phyloP scores from a whole-genome alignment of 2,329 filamentous ascomycete species.

The Aspergillus uvarum region DNA sequence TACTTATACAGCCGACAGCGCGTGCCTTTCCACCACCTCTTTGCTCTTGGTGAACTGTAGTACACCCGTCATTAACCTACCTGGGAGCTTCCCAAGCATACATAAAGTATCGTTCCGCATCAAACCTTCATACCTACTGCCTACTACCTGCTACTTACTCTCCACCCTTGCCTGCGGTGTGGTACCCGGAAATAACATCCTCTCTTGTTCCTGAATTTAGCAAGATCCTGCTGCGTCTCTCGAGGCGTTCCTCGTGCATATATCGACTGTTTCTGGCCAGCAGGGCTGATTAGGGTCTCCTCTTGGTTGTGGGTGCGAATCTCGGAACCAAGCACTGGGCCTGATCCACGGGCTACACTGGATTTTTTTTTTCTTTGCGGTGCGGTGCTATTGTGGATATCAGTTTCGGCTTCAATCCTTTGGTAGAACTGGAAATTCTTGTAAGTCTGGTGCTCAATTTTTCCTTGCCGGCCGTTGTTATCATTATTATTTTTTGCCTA shows the following conservation, averaged over 20 bases:
- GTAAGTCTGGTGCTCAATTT: neutral
- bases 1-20: conserved; percentile 1
- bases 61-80: neutral
- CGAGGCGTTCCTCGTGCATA: neutral
- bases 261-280: conserved; percentile 3
- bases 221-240: neutral
- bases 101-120: neutral
- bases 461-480: neutral
- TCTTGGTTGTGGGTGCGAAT: conserved; percentile 16
- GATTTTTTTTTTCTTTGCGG: conserved; percentile 7
- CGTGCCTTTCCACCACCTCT: neutral
- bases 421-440: neutral
- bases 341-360: conserved; percentile 11
- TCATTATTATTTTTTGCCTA: neutral
- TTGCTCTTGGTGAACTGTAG: neutral
- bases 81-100: neutral
- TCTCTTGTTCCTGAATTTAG: neutral
- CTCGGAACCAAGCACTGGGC: conserved; percentile 22
- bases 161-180: neutral
- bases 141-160: too few species aligned
- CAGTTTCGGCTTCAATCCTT: neutral
- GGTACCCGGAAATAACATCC: neutral
- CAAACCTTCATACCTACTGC: too few species aligned
- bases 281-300: conserved; percentile 10
- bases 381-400: conserved; percentile 1